Evolutionary conservation across 1,284 basidiomycete species (phyloP), one percentile per base, ranked within the genome.

Genomic region (Mycena sp.): DNA sequence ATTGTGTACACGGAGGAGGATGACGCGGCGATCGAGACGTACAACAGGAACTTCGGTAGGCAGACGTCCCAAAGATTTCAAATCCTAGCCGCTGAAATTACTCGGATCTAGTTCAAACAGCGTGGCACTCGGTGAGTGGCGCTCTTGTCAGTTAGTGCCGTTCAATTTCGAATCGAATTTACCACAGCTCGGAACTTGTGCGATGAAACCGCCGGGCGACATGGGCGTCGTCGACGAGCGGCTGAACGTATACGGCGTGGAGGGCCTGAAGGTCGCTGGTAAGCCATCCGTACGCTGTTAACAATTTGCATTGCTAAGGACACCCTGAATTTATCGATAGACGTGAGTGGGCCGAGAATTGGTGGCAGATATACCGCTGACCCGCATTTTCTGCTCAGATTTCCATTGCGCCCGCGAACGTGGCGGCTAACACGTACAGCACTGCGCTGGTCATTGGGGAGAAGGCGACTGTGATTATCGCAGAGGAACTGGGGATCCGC

Each of bases 201-300:
- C 85, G 0, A 91, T 91, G 89, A 88, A 86, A 71, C 78, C 84
- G 1, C 79, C 82, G 26, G 80, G 82, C 14, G 60, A 79, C 51
- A 81, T 81, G 6, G 90, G 89, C n/a, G 89, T 90, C 0, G 87
- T 91, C 7, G 86, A 90, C 67, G 64, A 81, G 9, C 78, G 76
- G 5, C 72, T 92, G 48, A 87, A 87, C 70, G 88, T 91, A 3
- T 89, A 90, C 67, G 89, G 88, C 2, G 80, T 86, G 0, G 66
- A 77, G 48, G 77, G 81, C 21, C 74, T 91, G 51, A 91, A 90
- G 74, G 80, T 91, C 29, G 86, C 84, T 32, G 61, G 54, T 56
- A 43, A 43, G 61, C 21, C n/a, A n/a, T n/a, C n/a, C n/a, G n/a
- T n/a, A n/a, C n/a, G n/a, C n/a, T n/a, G n/a, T n/a, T n/a, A n/a